Evolutionary conservation across 2,329 filamentous ascomycete species (phyloP).

Genomic region (Cladosporium halotolerans): DNA sequence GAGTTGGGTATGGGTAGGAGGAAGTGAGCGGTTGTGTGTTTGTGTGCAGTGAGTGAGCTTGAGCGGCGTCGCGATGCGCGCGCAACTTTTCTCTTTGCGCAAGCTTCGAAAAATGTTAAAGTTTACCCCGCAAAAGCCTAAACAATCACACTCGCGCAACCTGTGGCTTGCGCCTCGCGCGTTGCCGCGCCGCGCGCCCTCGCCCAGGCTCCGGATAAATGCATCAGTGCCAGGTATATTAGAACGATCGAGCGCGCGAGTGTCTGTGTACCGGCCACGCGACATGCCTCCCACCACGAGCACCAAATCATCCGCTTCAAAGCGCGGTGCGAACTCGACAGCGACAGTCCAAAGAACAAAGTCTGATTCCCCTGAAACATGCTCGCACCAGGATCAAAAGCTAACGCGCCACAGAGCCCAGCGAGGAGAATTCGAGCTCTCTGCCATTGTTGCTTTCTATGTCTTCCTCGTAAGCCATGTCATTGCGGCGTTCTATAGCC

Average conservation of each 20-base stretch:
- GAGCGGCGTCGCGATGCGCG: too few relatives aligned
- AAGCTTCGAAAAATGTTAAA: conserved; percentile 1
- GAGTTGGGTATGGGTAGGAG: too few relatives aligned
- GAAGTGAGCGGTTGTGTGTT: too few relatives aligned
- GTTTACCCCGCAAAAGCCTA: conserved; percentile 3
- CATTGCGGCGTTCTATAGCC: conserved; percentile 72
- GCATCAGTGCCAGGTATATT: conserved; percentile 7
- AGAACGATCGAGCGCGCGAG: neutral
- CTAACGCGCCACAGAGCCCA: neutral
- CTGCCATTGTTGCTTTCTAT: conserved; percentile 72
- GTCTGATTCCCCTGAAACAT: neutral
- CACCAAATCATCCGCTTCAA: neutral
- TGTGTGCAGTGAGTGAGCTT: too few relatives aligned
- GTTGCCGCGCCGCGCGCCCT: neutral
- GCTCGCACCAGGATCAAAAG: neutral
- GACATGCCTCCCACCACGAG: neutral
- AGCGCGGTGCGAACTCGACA: neutral
- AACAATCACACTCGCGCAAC: too few relatives aligned
- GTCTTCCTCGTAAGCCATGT: conserved; percentile 68
- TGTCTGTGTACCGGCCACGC: neutral
- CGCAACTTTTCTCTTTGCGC: neutral
- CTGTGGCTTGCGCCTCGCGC: too few relatives aligned
- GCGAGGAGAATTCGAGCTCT: conserved; percentile 21
- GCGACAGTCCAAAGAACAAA: neutral
- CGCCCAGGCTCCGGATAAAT: conserved; percentile 7